phyloP scores from a whole-genome alignment of 345 rosid species.

The Euphorbia lathyris region DNA sequence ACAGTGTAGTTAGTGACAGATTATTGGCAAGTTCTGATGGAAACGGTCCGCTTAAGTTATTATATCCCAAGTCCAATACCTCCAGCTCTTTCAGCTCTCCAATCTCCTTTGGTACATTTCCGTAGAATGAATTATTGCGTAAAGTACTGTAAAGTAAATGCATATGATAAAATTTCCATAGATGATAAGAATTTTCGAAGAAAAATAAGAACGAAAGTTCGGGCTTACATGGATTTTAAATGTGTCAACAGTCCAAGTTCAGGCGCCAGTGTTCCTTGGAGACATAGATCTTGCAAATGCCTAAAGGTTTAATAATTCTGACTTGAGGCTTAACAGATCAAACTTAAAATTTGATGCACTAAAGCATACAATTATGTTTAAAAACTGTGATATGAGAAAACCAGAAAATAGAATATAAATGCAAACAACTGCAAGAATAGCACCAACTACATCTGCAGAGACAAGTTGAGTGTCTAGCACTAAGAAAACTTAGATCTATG shows the following conservation, averaged over 20 bases:
- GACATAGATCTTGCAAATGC: conserved; percentile 66
- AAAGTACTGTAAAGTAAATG: conserved; percentile 42
- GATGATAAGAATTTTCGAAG: neutral
- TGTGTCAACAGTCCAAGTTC: conserved; percentile 54
- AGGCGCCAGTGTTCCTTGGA: conserved; percentile 67
- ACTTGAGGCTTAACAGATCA: conserved; percentile 4
- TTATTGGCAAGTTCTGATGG: conserved; percentile 39
- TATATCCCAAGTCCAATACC: conserved; percentile 73
- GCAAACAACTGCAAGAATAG: neutral
- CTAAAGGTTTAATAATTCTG: conserved; percentile 33
- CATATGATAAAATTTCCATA: neutral
- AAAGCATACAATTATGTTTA: neutral
- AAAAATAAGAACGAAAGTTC: neutral
- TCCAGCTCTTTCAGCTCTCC: conserved; percentile 63
- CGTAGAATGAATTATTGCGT: conserved; percentile 76
- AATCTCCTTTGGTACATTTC: conserved; percentile 70
- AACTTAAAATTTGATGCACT: neutral
- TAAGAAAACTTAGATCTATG: neutral
- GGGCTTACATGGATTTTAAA: conserved; percentile 70
- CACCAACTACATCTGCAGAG: neutral
- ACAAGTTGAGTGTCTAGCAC: neutral
- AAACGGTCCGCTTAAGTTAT: conserved; percentile 66
- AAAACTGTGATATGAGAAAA: neutral
- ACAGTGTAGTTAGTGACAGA: conserved; percentile 46
- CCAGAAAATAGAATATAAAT: neutral